phyloP scores from a whole-genome alignment of 495 filamentous ascomycete genomes.

The Ramalina peruviana region DNA sequence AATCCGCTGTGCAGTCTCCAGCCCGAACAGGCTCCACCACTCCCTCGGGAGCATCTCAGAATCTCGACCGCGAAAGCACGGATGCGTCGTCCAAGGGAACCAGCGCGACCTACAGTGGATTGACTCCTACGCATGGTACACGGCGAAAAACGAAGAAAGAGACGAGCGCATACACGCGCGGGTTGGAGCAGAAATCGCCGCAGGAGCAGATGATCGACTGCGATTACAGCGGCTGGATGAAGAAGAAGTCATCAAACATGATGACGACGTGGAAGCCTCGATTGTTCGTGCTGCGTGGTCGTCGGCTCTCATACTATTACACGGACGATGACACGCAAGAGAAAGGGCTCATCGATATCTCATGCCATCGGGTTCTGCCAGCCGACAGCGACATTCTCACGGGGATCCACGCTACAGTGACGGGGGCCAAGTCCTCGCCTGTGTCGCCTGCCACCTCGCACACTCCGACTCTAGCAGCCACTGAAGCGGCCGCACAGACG shows the following conservation, averaged over 20 bases:
- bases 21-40: conserved; percentile 73
- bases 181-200: conserved; percentile 69
- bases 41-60: conserved; percentile 63
- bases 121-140: conserved; percentile 23
- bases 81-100: conserved; percentile 47
- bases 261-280: conserved; percentile 96
- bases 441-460: conserved; percentile 54
- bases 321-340: conserved; percentile 83
- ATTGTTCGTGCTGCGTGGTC: conserved; percentile 82
- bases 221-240: conserved; percentile 99
- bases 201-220: conserved; percentile 72
- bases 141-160: conserved; percentile 77
- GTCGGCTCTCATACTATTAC: conserved; percentile 92
- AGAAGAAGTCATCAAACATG: conserved; percentile 87
- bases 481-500: conserved; percentile 20
- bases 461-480: conserved; percentile 37
- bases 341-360: conserved; percentile 93
- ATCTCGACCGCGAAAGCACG: conserved; percentile 59
- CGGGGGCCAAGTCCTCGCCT: conserved; percentile 65
- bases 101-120: conserved; percentile 36
- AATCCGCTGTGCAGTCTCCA: conserved; percentile 52
- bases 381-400: conserved; percentile 88
- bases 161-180: conserved; percentile 84
- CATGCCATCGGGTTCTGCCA: conserved; percentile 84
- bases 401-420: conserved; percentile 79